Evolutionary conservation across 257 asterid genomes (phyloP).

Genomic region (Scutellaria minor): DNA sequence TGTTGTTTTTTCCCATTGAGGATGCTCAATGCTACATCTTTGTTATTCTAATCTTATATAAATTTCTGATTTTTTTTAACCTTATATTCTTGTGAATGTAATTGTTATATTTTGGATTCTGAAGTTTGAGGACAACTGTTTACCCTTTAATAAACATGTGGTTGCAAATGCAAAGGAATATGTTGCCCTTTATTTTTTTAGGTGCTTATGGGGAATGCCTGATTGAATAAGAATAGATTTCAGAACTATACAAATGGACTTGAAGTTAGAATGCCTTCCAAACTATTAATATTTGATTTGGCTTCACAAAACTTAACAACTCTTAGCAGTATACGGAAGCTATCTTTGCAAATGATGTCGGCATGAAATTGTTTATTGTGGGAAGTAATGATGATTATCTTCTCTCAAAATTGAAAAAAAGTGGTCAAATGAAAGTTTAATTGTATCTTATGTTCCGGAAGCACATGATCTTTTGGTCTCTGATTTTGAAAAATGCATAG

Average conservation of each 20-base stretch:
- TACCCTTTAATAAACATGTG: neutral
- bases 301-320: neutral
- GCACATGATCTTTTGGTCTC: no score
- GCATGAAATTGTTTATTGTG: neutral
- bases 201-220: neutral
- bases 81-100: no score
- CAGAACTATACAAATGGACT: neutral
- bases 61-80: neutral
- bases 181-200: neutral
- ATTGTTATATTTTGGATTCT: neutral
- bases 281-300: neutral
- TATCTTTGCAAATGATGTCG: neutral
- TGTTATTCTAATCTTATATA: neutral
- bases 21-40: neutral
- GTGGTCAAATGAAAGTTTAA: neutral
- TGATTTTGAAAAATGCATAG: no score
- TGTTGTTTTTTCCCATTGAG: slow-evolving; percentile 12
- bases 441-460: no score
- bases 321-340: neutral
- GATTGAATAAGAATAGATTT: neutral
- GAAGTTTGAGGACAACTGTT: neutral
- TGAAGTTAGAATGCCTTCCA: neutral
- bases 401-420: neutral
- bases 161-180: neutral
- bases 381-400: neutral